Percentiles rank a stretch among this genome's conserved stretches.
phyloP scores from a whole-genome alignment of 345 rosid genomes.

The Bruguiera gymnorhiza region DNA sequence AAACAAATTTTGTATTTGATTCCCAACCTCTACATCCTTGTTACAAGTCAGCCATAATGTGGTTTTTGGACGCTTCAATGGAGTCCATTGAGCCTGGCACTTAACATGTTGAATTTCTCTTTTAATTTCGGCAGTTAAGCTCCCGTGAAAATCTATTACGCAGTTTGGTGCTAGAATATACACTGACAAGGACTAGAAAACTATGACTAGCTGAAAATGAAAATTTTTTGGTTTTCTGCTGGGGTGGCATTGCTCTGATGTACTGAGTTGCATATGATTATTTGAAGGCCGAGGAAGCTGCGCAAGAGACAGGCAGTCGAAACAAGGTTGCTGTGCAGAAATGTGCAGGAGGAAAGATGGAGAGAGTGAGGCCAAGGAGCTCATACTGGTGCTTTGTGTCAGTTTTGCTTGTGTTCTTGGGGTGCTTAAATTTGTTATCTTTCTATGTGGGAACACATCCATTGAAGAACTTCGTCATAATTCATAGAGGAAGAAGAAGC shows the following conservation, averaged over 20 bases:
- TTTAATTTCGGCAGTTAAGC: background rate
- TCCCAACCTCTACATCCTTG: background rate
- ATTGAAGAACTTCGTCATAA: conserved; percentile 14
- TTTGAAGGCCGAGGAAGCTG: conserved; percentile 76
- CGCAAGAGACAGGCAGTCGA: conserved; percentile 71
- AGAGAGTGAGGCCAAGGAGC: conserved; percentile 79
- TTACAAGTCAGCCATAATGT: background rate
- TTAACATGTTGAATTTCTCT: background rate
- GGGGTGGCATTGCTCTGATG: background rate
- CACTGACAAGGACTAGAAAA: background rate
- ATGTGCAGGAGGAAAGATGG: conserved; percentile 93
- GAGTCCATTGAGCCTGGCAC: conserved; percentile 7
- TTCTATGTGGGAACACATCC: too few relatives aligned
- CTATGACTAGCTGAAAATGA: background rate
- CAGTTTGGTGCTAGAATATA: background rate
- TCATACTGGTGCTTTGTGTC: conserved; percentile 51
- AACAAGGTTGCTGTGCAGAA: conserved; percentile 80
- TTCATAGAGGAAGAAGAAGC: conserved; percentile 89
- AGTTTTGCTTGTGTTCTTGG: conserved; percentile 6
- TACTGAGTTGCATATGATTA: conserved; percentile 17
- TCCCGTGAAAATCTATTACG: background rate
- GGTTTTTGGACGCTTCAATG: background rate
- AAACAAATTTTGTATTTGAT: background rate
- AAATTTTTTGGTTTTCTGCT: background rate
- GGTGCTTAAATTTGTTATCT: conserved; percentile 1